A percentile compares a stretch with the other conserved stretches of the same genome.
Conservation (phyloP, 2,329 filamentous ascomycete genomes). For the Periconia digitata region DNA sequence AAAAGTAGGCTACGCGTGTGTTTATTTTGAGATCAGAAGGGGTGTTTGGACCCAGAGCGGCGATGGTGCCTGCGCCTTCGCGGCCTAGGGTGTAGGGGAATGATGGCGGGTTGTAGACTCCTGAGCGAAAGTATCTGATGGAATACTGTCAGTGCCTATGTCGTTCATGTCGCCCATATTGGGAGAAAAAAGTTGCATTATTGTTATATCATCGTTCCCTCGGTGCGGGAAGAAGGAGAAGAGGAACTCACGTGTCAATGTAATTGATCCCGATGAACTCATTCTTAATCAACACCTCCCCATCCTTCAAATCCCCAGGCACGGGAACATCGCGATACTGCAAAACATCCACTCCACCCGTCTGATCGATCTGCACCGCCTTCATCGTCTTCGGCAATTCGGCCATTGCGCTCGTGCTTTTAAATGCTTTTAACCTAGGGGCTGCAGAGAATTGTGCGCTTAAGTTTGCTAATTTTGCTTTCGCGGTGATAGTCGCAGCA, state of each 20-base stretch:
- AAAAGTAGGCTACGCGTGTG: constrained; percentile 72
- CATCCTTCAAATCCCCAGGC: constrained; percentile 68
- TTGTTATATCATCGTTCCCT: background rate
- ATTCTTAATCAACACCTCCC: constrained; percentile 79
- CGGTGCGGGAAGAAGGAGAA: too few species aligned
- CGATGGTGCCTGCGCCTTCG: constrained; percentile 74
- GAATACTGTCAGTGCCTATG: too few species aligned
- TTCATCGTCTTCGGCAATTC: constrained; percentile 68
- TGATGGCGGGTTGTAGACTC: constrained; percentile 70
- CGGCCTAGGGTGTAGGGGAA: constrained; percentile 78
- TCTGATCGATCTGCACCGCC: constrained; percentile 71
- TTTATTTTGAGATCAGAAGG: constrained; percentile 62
- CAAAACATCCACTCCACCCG: constrained; percentile 70
- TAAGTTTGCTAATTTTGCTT: background rate
- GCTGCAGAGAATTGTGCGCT: background rate
- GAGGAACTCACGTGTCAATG: constrained; percentile 77
- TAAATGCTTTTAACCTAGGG: background rate
- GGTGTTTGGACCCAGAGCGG: constrained; percentile 59
- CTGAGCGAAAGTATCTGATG: constrained; percentile 77
- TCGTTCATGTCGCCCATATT: too few species aligned
- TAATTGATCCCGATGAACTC: constrained; percentile 80
- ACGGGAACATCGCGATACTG: constrained; percentile 70
- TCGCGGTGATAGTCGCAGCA: background rate
- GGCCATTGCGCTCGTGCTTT: constrained; percentile 41
- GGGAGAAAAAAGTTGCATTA: background rate